Conservation (phyloP, 352 stramenopile genomes). For the Globisporangium middletonii region DNA sequence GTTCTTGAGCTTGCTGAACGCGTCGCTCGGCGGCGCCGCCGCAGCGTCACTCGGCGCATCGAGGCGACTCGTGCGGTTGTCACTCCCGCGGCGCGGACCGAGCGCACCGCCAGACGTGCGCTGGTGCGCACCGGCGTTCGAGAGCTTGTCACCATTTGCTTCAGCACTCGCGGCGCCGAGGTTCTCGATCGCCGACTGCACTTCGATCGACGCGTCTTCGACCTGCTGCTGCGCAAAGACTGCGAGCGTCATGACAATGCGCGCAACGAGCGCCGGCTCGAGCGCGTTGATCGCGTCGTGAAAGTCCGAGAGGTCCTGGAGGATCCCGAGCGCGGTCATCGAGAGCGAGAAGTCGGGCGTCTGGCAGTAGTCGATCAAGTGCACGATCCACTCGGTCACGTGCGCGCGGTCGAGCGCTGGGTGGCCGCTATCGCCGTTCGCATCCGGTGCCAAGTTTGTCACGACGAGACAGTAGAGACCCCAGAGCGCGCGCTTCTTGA, state of each 20-base stretch:
- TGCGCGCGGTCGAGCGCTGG: slow-evolving; percentile 32
- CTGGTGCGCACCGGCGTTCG: slow-evolving; percentile 17
- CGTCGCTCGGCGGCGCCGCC: slow-evolving; percentile 18
- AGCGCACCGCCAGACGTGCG: slow-evolving; percentile 15
- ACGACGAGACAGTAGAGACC: slow-evolving; percentile 72
- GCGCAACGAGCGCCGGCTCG: slow-evolving; percentile 58
- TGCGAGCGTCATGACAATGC: slow-evolving; percentile 85
- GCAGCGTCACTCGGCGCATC: slow-evolving; percentile 12
- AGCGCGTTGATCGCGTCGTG: slow-evolving; percentile 65
- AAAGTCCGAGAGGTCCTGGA: slow-evolving; percentile 77
- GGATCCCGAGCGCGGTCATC: slow-evolving; percentile 65
- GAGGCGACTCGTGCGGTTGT: slow-evolving; percentile 40
- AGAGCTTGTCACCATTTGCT: slow-evolving; percentile 17
- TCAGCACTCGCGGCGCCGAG: slow-evolving; percentile 7
- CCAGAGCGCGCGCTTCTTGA: slow-evolving; percentile 81
- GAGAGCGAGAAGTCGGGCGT: slow-evolving; percentile 69
- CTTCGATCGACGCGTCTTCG: slow-evolving; percentile 83
- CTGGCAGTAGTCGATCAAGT: slow-evolving; percentile 78
- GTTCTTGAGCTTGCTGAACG: slow-evolving; percentile 71
- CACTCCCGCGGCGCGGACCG: slow-evolving; percentile 32
- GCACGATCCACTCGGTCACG: slow-evolving; percentile 71
- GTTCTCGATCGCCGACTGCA: slow-evolving; percentile 73
- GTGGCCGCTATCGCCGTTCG: slow-evolving; percentile 13
- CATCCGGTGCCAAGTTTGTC: slow-evolving; percentile 40
- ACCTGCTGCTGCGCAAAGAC: slow-evolving; percentile 85